Evolutionary conservation across 352 stramenopile genomes (phyloP).

Genomic region (Blastocystis sp.): DNA sequence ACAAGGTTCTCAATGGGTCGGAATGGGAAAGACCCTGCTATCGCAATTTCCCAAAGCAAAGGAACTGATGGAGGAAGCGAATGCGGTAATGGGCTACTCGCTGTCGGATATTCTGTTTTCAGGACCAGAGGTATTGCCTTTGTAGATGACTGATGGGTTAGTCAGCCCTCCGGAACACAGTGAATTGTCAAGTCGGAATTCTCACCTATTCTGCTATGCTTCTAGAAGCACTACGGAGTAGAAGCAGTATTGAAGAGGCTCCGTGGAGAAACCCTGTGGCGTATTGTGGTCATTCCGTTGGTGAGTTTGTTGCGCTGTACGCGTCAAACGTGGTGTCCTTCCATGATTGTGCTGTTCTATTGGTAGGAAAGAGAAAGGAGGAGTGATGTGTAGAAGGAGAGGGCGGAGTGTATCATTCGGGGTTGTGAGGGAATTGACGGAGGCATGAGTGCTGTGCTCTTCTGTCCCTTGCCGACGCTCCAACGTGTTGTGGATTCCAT

Average conservation of each 20-base stretch:
- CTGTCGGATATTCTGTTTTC: slow-evolving; percentile 20
- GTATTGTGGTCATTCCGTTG: slow-evolving; percentile 6
- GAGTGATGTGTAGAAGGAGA: slow-evolving; percentile 5
- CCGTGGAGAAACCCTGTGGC: not conserved
- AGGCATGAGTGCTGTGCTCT: slow-evolving; percentile 28
- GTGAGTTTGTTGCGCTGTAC: slow-evolving; percentile 38
- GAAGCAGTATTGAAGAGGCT: not conserved
- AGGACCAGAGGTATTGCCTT: not conserved
- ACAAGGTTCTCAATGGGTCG: slow-evolving; percentile 4
- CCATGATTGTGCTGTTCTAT: not conserved
- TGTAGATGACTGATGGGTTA: not conserved
- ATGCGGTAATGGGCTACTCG: slow-evolving; percentile 13
- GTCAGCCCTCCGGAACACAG: not conserved
- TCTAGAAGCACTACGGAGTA: not conserved
- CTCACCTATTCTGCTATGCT: slow-evolving; percentile 16
- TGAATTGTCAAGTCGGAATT: slow-evolving; percentile 6
- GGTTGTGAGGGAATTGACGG: not conserved
- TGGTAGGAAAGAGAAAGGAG: not conserved
- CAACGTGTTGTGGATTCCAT: not conserved
- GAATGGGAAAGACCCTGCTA: not conserved
- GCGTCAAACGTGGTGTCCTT: not conserved
- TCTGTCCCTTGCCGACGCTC: not conserved
- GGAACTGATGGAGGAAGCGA: not conserved
- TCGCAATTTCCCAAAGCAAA: slow-evolving; percentile 10
- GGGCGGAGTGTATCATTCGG: not conserved